These are phyloP conservation scores for Neophaeococcomyces aloes DNA, from an alignment of 2,329 filamentous ascomycete species.

Conservation along the genomic window DNA sequence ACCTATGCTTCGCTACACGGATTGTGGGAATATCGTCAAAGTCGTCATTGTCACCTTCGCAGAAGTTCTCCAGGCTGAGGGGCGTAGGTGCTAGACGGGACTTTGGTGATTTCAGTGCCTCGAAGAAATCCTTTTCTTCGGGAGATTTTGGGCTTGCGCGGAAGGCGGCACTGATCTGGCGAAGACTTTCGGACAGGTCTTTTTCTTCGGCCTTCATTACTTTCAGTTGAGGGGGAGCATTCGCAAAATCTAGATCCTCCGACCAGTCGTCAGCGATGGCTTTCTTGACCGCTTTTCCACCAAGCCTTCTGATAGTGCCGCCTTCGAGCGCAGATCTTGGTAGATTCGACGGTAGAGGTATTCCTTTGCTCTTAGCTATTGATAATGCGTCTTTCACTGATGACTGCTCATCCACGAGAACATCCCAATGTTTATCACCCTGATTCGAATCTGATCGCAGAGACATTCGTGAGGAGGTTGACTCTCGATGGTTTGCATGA, in stretches of 20 bases:
- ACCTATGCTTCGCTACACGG: conserved; percentile 52
- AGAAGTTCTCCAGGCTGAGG: conserved; percentile 51
- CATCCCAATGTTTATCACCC: conserved; percentile 74
- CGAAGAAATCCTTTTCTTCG: conserved; percentile 24
- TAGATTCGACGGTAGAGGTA: conserved; percentile 78
- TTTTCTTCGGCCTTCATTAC: conserved; percentile 53
- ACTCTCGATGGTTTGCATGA: conserved; percentile 49
- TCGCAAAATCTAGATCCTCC: conserved; percentile 63
- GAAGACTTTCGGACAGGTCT: conserved; percentile 57
- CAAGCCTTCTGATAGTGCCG: conserved; percentile 84
- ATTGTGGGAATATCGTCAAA: conserved; percentile 58
- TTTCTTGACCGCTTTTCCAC: conserved; percentile 60
- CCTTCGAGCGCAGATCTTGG: conserved; percentile 82
- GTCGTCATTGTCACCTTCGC: conserved; percentile 51
- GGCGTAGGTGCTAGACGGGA: conserved; percentile 41
- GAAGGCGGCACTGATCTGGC: conserved; percentile 49
- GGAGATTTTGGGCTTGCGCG: conserved; percentile 27
- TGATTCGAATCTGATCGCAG: conserved; percentile 69
- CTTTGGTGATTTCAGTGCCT: conserved; percentile 35
- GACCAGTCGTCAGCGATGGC: conserved; percentile 72
- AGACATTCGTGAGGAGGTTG: conserved; percentile 70
- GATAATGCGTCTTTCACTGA: conserved; percentile 78
- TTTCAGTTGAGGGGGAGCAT: conserved; percentile 47
- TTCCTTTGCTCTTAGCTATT: conserved; percentile 77
- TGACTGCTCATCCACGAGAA: conserved; percentile 75